These are phyloP conservation scores for Candida ponderosae DNA, from an alignment of 805 yeast genomes.

Conservation along the genomic window DNA sequence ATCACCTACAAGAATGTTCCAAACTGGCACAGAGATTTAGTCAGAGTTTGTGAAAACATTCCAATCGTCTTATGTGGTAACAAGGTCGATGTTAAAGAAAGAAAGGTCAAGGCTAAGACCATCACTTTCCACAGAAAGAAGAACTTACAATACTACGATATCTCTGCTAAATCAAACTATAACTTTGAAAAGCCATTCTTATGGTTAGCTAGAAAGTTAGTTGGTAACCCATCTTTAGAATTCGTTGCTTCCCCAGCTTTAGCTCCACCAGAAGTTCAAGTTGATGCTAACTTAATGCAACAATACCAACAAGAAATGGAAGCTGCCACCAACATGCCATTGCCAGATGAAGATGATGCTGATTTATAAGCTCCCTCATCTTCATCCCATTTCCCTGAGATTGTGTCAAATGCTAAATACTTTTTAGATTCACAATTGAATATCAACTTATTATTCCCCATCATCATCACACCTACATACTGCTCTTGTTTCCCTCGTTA, in stretches of 20 bases:
- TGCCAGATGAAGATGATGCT: slow-evolving; percentile 99
- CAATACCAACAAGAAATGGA: slow-evolving; percentile 99
- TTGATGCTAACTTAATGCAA: slow-evolving; percentile 93
- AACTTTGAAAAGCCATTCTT: slow-evolving; percentile 99
- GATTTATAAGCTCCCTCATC: slow-evolving; percentile 59
- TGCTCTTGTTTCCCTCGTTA: too few species aligned
- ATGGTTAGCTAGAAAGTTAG: slow-evolving; percentile 99
- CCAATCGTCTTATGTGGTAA: slow-evolving; percentile 99
- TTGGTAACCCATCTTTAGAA: slow-evolving; percentile 96
- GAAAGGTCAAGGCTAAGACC: slow-evolving; percentile 99
- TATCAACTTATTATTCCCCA: too few species aligned
- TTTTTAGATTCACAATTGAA: too few species aligned
- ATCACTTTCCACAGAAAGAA: slow-evolving; percentile 99
- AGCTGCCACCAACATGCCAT: slow-evolving; percentile 98
- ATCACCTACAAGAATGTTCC: slow-evolving; percentile 99
- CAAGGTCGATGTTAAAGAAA: slow-evolving; percentile 99
- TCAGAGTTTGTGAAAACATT: slow-evolving; percentile 98
- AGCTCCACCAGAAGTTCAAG: slow-evolving; percentile 99
- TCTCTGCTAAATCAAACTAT: slow-evolving; percentile 98
- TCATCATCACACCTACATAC: too few species aligned
- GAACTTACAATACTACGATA: slow-evolving; percentile 98
- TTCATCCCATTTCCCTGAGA: neutral
- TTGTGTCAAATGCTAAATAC: too few species aligned
- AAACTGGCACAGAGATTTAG: slow-evolving; percentile 99
- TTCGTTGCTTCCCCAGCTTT: slow-evolving; percentile 99